phyloP scores from a whole-genome alignment of 2,329 filamentous ascomycete species.

The Fusarium cyanostomum region DNA sequence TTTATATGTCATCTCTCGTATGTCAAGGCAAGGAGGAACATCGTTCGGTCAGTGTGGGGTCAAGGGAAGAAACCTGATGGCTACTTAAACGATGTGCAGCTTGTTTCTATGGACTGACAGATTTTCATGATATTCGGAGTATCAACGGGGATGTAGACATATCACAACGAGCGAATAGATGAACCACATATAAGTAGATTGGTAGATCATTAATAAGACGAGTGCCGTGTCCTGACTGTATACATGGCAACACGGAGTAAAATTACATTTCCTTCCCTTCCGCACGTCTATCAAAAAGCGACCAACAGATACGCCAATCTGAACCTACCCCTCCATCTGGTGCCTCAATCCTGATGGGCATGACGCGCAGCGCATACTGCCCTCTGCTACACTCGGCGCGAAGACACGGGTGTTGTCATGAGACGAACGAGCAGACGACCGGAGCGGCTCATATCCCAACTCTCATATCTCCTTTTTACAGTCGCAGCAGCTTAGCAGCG shows the following conservation, averaged over 20 bases:
- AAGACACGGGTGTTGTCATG: slow-evolving; percentile 12
- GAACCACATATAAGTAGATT: slow-evolving; percentile 30
- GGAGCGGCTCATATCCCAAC: slow-evolving; percentile 23
- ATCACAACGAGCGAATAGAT: not conserved
- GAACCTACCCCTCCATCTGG: slow-evolving; percentile 30
- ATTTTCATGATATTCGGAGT: not conserved
- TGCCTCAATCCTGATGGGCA: slow-evolving; percentile 25
- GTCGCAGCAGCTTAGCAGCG: slow-evolving; percentile 85
- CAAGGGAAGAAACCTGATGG: no score
- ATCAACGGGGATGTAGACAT: not conserved
- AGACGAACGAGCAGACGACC: slow-evolving; percentile 19
- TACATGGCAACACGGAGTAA: slow-evolving; percentile 53
- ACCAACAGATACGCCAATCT: slow-evolving; percentile 41
- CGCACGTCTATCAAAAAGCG: slow-evolving; percentile 49
- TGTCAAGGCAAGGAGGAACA: no score
- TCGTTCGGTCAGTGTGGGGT: no score
- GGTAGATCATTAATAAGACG: slow-evolving; percentile 47
- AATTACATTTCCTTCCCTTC: slow-evolving; percentile 52
- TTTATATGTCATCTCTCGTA: no score
- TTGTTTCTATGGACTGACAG: no score
- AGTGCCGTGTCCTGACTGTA: slow-evolving; percentile 45
- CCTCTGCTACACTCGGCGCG: slow-evolving; percentile 22
- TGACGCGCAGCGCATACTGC: slow-evolving; percentile 26
- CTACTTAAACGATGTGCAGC: no score
- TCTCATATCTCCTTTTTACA: slow-evolving; percentile 59